These are phyloP conservation scores for Trypanosoma lewisi DNA, from an alignment of 208 protist genomes.

Conservation along the genomic window DNA sequence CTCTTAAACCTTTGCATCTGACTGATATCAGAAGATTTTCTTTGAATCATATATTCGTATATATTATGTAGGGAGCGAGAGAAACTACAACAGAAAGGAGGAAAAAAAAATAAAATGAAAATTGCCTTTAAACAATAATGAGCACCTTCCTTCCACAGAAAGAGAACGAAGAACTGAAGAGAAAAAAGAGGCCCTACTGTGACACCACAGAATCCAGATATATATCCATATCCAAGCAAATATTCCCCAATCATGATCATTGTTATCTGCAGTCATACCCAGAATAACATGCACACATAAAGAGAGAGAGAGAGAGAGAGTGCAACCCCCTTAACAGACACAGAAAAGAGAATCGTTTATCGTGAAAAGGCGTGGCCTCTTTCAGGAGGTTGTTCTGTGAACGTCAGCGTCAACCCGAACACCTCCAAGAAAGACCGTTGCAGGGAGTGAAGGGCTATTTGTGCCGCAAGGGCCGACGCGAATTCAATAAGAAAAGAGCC, in stretches of 20 bases:
- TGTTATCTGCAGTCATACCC: conserved; percentile 4
- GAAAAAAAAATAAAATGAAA: neutral
- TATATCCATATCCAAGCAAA: too few relatives aligned
- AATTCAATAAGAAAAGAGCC: conserved; percentile 49
- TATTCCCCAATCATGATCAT: too few relatives aligned
- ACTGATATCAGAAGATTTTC: neutral
- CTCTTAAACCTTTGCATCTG: conserved; percentile 6
- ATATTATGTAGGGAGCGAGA: neutral
- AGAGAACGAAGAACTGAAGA: neutral
- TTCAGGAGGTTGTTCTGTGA: conserved; percentile 10
- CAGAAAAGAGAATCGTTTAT: conserved; percentile 14
- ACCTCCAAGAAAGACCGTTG: conserved; percentile 56
- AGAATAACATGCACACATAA: neutral
- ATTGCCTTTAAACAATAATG: neutral
- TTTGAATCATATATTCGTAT: conserved; percentile 1
- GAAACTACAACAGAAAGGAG: neutral
- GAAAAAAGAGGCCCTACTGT: neutral
- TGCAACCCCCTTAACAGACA: conserved; percentile 15
- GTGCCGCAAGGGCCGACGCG: conserved; percentile 28
- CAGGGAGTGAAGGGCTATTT: conserved; percentile 53
- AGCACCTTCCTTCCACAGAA: too few relatives aligned
- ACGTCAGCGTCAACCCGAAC: conserved; percentile 45
- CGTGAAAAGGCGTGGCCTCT: neutral
- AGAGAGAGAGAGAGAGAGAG: conserved; percentile 7
- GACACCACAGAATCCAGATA: neutral